A percentile compares a stretch with the other conserved stretches of the same genome.
Evolutionary conservation across 352 stramenopile species (phyloP).

Genomic region (Globisporangium barbulae): DNA sequence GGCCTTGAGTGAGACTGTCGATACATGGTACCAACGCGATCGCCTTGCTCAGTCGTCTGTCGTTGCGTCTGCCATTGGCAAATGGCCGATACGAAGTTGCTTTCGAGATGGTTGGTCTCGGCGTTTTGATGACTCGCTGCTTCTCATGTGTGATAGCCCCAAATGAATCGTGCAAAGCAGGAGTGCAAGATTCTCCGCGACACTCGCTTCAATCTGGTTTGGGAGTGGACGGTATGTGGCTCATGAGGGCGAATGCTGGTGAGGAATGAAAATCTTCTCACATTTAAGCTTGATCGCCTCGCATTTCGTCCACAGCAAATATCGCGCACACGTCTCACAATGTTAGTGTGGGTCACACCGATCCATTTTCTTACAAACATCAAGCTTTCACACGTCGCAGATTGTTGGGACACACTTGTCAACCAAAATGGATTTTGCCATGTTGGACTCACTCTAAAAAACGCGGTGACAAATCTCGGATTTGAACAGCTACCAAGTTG

Average conservation of each 20-base stretch:
- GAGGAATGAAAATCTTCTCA: conserved; percentile 4
- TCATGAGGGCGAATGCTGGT: not conserved
- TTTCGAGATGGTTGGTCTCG: too few relatives aligned
- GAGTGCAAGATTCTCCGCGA: too few relatives aligned
- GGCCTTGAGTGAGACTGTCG: too few relatives aligned
- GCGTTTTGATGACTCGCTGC: too few relatives aligned
- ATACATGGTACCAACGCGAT: too few relatives aligned
- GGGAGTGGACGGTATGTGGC: too few relatives aligned
- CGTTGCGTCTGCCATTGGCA: too few relatives aligned
- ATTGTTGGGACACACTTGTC: conserved; percentile 3
- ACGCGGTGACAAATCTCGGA: not conserved
- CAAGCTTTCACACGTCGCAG: conserved; percentile 25
- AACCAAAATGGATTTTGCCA: conserved; percentile 7
- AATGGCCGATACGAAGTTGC: too few relatives aligned
- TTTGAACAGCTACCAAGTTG: not conserved
- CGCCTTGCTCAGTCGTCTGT: too few relatives aligned
- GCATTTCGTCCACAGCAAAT: not conserved
- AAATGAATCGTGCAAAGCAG: too few relatives aligned
- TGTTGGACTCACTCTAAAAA: conserved; percentile 13
- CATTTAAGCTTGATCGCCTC: not conserved
- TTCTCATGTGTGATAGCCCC: too few relatives aligned
- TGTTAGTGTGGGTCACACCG: conserved; percentile 1
- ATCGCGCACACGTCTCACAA: conserved; percentile 1
- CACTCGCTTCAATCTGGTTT: not conserved
- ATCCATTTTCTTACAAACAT: conserved; percentile 1